These are phyloP conservation scores for Rhodocollybia butyracea DNA, from an alignment of 768 basidiomycete genomes.

Conservation along the genomic window DNA sequence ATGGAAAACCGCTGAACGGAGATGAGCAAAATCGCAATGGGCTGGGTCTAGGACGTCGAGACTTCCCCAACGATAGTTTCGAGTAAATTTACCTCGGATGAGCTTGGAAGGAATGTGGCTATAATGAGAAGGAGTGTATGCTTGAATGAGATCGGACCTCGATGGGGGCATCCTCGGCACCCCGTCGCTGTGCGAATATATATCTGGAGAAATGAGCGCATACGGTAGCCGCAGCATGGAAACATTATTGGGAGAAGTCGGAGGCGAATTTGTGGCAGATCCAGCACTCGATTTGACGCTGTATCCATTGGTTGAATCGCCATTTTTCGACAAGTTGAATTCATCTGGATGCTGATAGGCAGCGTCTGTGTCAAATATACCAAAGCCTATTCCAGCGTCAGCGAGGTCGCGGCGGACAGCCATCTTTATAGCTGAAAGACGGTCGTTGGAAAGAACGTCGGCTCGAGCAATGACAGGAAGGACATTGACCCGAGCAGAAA, in stretches of 20 bases:
- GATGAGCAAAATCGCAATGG: conserved; percentile 78
- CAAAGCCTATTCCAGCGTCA: conserved; percentile 83
- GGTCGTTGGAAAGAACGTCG: conserved; percentile 79
- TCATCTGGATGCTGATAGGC: conserved; percentile 48
- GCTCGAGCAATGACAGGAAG: conserved; percentile 83
- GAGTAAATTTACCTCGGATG: conserved; percentile 59
- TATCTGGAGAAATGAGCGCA: conserved; percentile 80
- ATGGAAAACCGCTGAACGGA: conserved; percentile 79
- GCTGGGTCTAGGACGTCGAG: conserved; percentile 75
- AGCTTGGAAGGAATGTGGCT: conserved; percentile 39
- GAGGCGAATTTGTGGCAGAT: conserved; percentile 55
- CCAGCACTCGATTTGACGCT: conserved; percentile 43
- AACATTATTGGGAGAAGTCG: conserved; percentile 61
- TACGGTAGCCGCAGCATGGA: conserved; percentile 72
- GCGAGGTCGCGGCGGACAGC: conserved; percentile 80
- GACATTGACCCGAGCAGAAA: conserved; percentile 82
- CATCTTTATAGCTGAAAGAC: conserved; percentile 73
- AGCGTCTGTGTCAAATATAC: conserved; percentile 79
- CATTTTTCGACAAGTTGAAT: conserved; percentile 41
- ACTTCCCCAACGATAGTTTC: conserved; percentile 81
- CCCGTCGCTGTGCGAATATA: conserved; percentile 82
- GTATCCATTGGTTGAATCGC: conserved; percentile 54
- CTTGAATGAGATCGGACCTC: conserved; percentile 69
- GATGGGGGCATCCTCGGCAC: conserved; percentile 54
- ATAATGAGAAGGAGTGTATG: conserved; percentile 64